These are phyloP conservation scores for Lachancea quebecensis DNA, from an alignment of 805 yeast species.

Conservation along the genomic window DNA sequence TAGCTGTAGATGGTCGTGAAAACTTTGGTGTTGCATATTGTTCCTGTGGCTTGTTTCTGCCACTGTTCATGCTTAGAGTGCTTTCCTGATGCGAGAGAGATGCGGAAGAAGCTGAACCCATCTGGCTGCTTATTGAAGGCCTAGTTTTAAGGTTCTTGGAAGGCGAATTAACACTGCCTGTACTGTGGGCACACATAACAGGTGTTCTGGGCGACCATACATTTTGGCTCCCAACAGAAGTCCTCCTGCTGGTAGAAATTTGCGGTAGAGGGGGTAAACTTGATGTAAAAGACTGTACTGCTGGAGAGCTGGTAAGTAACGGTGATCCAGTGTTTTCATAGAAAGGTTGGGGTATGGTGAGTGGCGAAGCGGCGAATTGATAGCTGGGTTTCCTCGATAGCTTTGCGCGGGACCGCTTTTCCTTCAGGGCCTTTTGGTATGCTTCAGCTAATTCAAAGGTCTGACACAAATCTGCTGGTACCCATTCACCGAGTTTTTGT, in stretches of 20 bases:
- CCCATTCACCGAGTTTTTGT: conserved; percentile 56
- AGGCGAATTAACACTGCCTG: neutral
- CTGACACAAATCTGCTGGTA: conserved; percentile 53
- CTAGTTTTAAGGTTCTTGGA: neutral
- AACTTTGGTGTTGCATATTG: neutral
- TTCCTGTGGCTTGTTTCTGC: neutral
- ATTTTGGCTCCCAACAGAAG: conserved; percentile 12
- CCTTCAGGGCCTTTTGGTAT: conserved; percentile 31
- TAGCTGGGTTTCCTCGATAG: conserved; percentile 15
- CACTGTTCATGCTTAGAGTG: conserved; percentile 1
- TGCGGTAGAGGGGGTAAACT: conserved; percentile 18
- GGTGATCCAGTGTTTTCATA: conserved; percentile 30
- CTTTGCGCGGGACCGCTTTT: conserved; percentile 11
- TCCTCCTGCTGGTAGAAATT: conserved; percentile 20
- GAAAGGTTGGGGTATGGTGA: conserved; percentile 17
- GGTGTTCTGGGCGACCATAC: conserved; percentile 7
- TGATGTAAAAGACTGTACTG: conserved; percentile 5
- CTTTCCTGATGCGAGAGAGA: conserved; percentile 3
- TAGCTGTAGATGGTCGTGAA: neutral
- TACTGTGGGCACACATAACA: conserved; percentile 1
- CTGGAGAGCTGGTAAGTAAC: conserved; percentile 13
- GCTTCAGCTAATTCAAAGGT: conserved; percentile 44
- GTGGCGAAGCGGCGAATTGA: conserved; percentile 24
- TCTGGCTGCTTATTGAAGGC: neutral
- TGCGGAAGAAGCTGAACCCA: conserved; percentile 5